Evolutionary conservation across 345 rosid genomes (phyloP).

Genomic region (Arabidopsis suecica): DNA sequence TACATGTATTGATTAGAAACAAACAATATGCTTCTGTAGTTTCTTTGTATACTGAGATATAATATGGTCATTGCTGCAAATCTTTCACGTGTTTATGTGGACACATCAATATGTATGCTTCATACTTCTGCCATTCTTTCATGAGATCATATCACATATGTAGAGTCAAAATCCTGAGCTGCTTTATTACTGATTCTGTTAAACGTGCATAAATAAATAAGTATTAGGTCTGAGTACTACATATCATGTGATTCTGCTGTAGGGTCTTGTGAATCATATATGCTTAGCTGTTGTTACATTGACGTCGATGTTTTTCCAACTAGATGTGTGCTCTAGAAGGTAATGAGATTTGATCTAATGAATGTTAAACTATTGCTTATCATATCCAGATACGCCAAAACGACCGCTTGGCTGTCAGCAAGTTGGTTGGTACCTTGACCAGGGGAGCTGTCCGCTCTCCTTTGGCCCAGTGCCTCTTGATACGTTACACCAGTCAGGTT

Average conservation of each 20-base stretch:
- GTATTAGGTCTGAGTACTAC: constrained; percentile 9
- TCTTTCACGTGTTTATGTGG: background rate
- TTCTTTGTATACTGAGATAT: constrained; percentile 7
- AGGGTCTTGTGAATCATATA: background rate
- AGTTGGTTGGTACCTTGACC: constrained; percentile 88
- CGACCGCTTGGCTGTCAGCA: constrained; percentile 90
- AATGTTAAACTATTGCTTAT: constrained; percentile 11
- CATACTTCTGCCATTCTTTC: constrained; percentile 10
- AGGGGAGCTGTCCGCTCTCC: constrained; percentile 96
- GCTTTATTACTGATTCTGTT: background rate
- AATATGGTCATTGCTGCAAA: constrained; percentile 9
- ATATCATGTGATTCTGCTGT: background rate
- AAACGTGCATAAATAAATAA: background rate
- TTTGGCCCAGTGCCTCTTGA: constrained; percentile 92
- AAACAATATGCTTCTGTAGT: constrained; percentile 3
- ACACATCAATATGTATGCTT: background rate
- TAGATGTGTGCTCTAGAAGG: background rate
- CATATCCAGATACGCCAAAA: constrained; percentile 83
- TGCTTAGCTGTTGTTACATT: constrained; percentile 12
- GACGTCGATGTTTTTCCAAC: background rate
- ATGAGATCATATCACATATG: constrained; percentile 8
- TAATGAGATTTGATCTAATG: constrained; percentile 16
- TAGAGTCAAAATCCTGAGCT: background rate
- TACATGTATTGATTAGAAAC: constrained; percentile 21
- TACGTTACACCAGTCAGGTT: constrained; percentile 95